Conservation (phyloP, 768 basidiomycete genomes). For the Mycena rosella region DNA sequence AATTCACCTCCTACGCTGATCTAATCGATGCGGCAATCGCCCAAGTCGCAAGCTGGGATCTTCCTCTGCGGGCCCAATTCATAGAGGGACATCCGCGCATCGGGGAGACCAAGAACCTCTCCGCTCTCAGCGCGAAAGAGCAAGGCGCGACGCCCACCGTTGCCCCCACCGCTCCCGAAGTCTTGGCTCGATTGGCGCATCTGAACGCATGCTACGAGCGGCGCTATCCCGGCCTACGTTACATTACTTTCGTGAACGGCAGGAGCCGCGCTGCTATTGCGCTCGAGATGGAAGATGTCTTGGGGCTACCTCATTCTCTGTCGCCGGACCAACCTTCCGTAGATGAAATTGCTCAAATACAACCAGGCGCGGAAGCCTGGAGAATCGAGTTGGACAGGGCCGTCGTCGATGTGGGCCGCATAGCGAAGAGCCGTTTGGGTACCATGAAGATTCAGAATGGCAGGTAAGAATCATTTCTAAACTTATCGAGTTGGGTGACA, state of each 20-base stretch:
- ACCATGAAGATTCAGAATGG: constrained; percentile 55
- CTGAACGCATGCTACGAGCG: constrained; percentile 85
- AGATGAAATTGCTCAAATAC: constrained; percentile 52
- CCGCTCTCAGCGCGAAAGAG: constrained; percentile 82
- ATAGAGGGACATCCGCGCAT: constrained; percentile 91
- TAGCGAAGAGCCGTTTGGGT: constrained; percentile 78
- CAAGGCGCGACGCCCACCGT: constrained; percentile 66
- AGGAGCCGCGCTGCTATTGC: constrained; percentile 78
- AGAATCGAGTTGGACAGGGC: constrained; percentile 77
- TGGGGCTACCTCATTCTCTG: constrained; percentile 66
- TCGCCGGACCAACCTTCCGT: constrained; percentile 57
- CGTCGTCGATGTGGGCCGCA: constrained; percentile 76
- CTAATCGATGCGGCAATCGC: constrained; percentile 68
- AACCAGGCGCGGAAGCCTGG: constrained; percentile 66
- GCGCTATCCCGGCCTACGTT: constrained; percentile 80
- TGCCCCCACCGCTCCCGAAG: constrained; percentile 75
- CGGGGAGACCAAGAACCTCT: constrained; percentile 83
- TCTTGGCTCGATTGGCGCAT: constrained; percentile 77
- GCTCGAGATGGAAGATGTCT: constrained; percentile 81
- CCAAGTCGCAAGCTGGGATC: constrained; percentile 67
- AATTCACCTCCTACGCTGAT: constrained; percentile 58
- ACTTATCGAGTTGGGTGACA: background rate
- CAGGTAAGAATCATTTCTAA: constrained; percentile 38
- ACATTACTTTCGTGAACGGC: constrained; percentile 95
- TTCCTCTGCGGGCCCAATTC: constrained; percentile 68